Base-by-base conservation (phyloP, 495 filamentous ascomycete genomes). In the Jackrogersella minutella region DNA sequence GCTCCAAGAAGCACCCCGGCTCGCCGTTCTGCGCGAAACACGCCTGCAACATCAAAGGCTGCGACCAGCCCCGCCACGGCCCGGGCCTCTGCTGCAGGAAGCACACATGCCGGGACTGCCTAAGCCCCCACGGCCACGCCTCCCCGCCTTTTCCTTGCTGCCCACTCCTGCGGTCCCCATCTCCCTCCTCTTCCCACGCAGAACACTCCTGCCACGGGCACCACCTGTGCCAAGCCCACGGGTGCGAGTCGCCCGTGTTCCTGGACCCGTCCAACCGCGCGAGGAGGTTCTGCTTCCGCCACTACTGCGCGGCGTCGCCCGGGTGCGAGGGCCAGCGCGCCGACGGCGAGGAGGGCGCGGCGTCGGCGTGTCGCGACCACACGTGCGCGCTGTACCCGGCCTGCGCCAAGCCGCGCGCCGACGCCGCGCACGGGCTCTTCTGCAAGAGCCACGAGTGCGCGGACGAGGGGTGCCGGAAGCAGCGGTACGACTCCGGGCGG, bases 401-500 rank as follows among this genome's bases (percentile, higher is more conserved):
- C 8, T 68, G 65, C 40, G 3, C 17, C 0, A 24, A 40, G 16
- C 53, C 58, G 3, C 65, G 65, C 30, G 59, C 33, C 30, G 46
- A 53, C 28, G n/a, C 30, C n/a, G 10, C 8, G 2, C 43, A 31
- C 10, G 46, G 65, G 17, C 40, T 68, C n/a, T 68, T 62, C 47
- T 64, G 65, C 59, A 31, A 40, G 24, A 34, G 30, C 47, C 58
- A 68, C 47, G 65, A 54, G 54, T 68, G 65, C 53, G 44, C 43
- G 0, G 65, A 68, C 0, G 11, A 9, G 5, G 31, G n/a, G 9
- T 68, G 65, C 26, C 44, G 59, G 2, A 55, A 43, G 53, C 65
- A 67, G 64, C 46, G 36, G 34, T 62, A 67, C 36, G 64, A 52
- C 10, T 19, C 34, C 1, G 57, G 57, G 31, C 14, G 30, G 40